These are phyloP conservation scores for Mariannaea sp. DNA, from an alignment of 2,329 filamentous ascomycete species.

Conservation along the genomic window DNA sequence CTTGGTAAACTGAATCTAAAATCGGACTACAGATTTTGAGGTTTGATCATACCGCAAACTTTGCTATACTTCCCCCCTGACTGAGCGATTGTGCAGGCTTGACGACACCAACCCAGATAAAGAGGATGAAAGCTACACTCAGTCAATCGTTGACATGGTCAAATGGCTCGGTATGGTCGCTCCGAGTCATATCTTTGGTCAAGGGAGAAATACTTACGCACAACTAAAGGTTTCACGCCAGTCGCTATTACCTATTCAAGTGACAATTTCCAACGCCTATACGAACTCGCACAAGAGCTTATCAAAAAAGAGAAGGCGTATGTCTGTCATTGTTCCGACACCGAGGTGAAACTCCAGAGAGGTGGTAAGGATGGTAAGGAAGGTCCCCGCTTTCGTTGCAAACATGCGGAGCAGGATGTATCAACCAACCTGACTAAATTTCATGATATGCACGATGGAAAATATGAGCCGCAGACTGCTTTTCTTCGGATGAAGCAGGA, in stretches of 20 bases:
- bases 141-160: conserved; percentile 84
- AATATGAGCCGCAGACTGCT: conserved; percentile 83
- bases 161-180: conserved; percentile 63
- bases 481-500: conserved; percentile 94
- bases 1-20: no score
- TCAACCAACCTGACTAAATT: conserved; percentile 84
- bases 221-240: conserved; percentile 66
- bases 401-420: conserved; percentile 73
- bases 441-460: conserved; percentile 86
- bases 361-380: conserved; percentile 76
- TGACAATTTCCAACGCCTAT: conserved; percentile 87
- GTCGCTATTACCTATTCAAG: conserved; percentile 82
- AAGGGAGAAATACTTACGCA: not conserved
- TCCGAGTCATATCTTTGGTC: not conserved
- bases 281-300: conserved; percentile 85
- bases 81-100: conserved; percentile 56
- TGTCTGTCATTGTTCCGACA: conserved; percentile 84
- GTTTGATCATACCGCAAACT: no score
- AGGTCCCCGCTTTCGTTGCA: conserved; percentile 77
- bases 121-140: conserved; percentile 88
- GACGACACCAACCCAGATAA: conserved; percentile 96
- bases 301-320: conserved; percentile 75
- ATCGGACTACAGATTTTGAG: no score
- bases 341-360: conserved; percentile 84
- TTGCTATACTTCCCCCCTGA: no score